Percentiles rank a stretch among this genome's conserved stretches.
These are phyloP conservation scores for Apiospora arundinis DNA, from an alignment of 2,329 filamentous ascomycete species.

Conservation along the genomic window DNA sequence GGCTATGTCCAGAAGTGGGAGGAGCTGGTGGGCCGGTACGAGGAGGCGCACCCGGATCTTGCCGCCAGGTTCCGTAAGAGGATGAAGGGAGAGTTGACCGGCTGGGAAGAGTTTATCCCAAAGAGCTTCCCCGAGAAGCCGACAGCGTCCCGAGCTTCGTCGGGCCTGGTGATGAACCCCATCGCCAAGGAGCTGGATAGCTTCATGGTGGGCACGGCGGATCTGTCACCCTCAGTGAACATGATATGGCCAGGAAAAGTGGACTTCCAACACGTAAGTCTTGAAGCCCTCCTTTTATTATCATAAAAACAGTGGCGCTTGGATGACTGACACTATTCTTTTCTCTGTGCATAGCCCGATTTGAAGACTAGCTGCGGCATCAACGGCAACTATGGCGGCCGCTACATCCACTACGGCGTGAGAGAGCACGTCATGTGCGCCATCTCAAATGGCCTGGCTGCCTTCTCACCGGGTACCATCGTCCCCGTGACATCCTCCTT, in stretches of 20 bases:
- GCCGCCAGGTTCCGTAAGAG: conserved; percentile 52
- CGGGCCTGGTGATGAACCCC: conserved; percentile 55
- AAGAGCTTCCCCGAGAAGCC: conserved; percentile 52
- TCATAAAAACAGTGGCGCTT: too few relatives aligned
- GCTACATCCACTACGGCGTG: conserved; percentile 57
- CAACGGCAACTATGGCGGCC: conserved; percentile 25
- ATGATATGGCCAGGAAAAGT: conserved; percentile 58
- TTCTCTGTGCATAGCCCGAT: conserved; percentile 26
- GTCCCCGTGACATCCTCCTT: conserved; percentile 61
- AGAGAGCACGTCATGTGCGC: conserved; percentile 67
- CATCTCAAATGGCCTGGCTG: conserved; percentile 65
- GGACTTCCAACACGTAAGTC: conserved; percentile 55
- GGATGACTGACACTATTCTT: background rate
- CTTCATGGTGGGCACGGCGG: conserved; percentile 55
- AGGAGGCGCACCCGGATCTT: conserved; percentile 33
- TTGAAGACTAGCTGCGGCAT: conserved; percentile 32
- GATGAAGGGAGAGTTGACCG: conserved; percentile 53
- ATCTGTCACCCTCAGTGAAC: conserved; percentile 53
- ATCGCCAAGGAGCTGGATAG: conserved; percentile 47
- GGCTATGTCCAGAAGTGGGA: conserved; percentile 56
- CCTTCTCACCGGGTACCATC: conserved; percentile 56
- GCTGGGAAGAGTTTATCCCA: conserved; percentile 58
- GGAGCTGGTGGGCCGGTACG: conserved; percentile 49
- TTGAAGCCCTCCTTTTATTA: background rate
- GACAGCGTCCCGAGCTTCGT: conserved; percentile 55